A percentile compares a stretch with the other conserved stretches of the same genome.
Evolutionary conservation across 108 stramenopile genomes (phyloP).

Genomic region (Fragilaria crotonensis): DNA sequence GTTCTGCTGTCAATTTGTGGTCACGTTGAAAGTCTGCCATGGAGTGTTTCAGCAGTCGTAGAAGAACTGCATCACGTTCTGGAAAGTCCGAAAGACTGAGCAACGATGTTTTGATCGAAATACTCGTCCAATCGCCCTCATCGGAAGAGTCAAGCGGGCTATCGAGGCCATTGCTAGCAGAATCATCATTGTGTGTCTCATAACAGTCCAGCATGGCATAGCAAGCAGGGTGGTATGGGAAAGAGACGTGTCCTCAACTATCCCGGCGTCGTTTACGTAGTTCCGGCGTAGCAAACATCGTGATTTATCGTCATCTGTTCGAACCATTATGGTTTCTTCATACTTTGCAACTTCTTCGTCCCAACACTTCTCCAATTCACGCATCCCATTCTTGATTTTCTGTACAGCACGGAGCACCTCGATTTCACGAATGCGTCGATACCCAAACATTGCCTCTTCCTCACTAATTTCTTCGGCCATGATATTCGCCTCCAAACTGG

Average conservation of each 20-base stretch:
- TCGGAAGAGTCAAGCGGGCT: neutral
- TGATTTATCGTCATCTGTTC: neutral
- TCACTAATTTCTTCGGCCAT: neutral
- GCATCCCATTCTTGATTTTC: neutral
- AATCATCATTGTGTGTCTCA: slow-evolving; percentile 8
- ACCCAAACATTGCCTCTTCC: neutral
- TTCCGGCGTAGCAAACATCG: slow-evolving; percentile 13
- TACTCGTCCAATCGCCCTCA: neutral
- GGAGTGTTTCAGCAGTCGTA: slow-evolving; percentile 41
- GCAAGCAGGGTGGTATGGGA: slow-evolving; percentile 38
- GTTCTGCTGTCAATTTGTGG: slow-evolving; percentile 24
- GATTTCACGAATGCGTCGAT: neutral
- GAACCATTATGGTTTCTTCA: slow-evolving; percentile 8
- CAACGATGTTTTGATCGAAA: neutral
- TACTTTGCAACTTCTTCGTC: slow-evolving; percentile 8
- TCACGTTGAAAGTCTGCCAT: slow-evolving; percentile 45
- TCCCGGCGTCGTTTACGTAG: slow-evolving; percentile 23
- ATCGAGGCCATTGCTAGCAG: too few relatives aligned
- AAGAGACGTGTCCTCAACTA: slow-evolving; percentile 27
- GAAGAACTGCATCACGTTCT: slow-evolving; percentile 12
- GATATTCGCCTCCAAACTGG: too few relatives aligned
- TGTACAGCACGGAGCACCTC: neutral
- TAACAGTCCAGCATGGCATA: slow-evolving; percentile 47
- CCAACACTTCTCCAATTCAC: slow-evolving; percentile 4
- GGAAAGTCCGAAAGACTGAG: neutral